Percentiles rank a stretch among this genome's conserved stretches.
Evolutionary conservation across 108 stramenopile species (phyloP).

Genomic region (Nitzschia putrida): DNA sequence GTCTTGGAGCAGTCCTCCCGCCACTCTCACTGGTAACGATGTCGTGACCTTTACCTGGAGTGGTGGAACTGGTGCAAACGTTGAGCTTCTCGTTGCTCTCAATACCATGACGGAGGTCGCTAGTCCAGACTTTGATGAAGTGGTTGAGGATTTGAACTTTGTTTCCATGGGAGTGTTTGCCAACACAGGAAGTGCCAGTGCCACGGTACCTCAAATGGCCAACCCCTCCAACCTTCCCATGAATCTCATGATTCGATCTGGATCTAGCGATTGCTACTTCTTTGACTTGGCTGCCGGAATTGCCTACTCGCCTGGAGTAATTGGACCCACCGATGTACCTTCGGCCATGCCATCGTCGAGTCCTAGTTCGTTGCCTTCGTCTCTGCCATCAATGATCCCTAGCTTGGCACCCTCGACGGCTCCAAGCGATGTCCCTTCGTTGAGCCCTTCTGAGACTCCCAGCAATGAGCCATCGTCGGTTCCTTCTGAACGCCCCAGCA

Average conservation of each 20-base stretch:
- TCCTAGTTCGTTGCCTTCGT: neutral
- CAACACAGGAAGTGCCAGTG: neutral
- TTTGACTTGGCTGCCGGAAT: neutral
- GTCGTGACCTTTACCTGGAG: neutral
- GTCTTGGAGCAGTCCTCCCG: neutral
- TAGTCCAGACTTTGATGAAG: neutral
- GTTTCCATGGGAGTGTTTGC: neutral
- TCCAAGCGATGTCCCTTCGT: neutral
- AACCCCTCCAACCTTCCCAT: neutral
- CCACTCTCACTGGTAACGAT: neutral
- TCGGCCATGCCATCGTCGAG: too few relatives aligned
- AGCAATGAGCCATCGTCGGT: neutral
- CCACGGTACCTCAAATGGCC: neutral
- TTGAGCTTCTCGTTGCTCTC: constrained; percentile 4
- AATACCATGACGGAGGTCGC: constrained; percentile 4
- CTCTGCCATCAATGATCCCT: neutral
- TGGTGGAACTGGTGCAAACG: neutral
- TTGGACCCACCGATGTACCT: too few relatives aligned
- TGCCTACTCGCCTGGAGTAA: too few relatives aligned
- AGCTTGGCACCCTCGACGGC: neutral
- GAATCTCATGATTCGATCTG: constrained; percentile 3
- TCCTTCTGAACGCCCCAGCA: neutral
- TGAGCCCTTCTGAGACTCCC: neutral
- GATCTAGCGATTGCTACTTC: neutral
- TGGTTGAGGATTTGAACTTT: neutral